Percentiles rank a stretch among this genome's conserved stretches.
Evolutionary conservation across 352 stramenopile species (phyloP).

Genomic region (Globisporangium parvum): DNA sequence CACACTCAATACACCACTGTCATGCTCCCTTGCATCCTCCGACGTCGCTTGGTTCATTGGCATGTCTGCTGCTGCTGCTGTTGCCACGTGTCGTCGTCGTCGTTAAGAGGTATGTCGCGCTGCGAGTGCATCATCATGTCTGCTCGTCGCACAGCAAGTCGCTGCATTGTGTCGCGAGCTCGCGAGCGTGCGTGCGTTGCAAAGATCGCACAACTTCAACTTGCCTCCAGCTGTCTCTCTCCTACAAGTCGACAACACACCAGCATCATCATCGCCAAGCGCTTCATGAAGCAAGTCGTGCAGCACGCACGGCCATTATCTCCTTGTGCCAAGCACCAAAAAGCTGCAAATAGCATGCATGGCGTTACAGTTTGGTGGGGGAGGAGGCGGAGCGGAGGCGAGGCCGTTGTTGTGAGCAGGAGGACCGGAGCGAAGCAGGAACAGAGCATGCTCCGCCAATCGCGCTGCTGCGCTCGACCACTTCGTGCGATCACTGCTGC

Average conservation of each 20-base stretch:
- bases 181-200: background rate
- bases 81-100: background rate
- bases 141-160: too few species aligned
- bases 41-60: too few species aligned
- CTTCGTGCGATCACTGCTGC: too few species aligned
- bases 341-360: too few species aligned
- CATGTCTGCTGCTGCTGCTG: background rate
- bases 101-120: background rate
- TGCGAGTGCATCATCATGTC: too few species aligned
- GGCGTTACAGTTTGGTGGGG: too few species aligned
- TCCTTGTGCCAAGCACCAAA: too few species aligned
- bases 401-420: too few species aligned
- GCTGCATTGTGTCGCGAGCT: background rate
- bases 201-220: conserved; percentile 7
- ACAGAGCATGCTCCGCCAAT: too few species aligned
- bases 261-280: background rate
- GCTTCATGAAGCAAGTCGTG: background rate
- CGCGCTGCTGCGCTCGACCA: too few species aligned
- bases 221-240: background rate
- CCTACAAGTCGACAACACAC: background rate
- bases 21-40: background rate
- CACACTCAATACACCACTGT: background rate
- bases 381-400: too few species aligned
- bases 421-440: too few species aligned
- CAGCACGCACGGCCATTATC: background rate